Percentiles rank a stretch among this genome's conserved stretches.
These are phyloP conservation scores for Annulohypoxylon nitens DNA, from an alignment of 495 filamentous ascomycete genomes.

Conservation along the genomic window DNA sequence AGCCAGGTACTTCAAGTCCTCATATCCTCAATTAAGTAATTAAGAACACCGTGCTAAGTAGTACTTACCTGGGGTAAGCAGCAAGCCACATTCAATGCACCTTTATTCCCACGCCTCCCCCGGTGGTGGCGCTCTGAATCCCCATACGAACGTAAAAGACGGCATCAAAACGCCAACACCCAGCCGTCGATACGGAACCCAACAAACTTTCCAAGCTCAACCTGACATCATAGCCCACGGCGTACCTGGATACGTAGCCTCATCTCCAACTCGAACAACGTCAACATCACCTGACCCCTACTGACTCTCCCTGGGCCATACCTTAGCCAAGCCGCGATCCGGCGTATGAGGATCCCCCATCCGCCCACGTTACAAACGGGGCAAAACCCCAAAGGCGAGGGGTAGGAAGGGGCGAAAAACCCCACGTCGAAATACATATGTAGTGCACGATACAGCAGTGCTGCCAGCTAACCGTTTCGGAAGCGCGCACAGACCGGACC, in stretches of 20 bases:
- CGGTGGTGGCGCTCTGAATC: background rate
- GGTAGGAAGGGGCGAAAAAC: background rate
- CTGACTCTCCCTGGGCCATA: background rate
- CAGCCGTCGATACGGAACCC: background rate
- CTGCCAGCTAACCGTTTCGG: constrained; percentile 4
- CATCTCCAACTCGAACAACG: background rate
- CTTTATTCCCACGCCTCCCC: too few species aligned
- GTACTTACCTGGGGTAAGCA: too few species aligned
- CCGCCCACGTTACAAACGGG: background rate
- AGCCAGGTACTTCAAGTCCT: too few species aligned
- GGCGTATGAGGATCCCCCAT: background rate
- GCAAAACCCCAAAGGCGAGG: background rate
- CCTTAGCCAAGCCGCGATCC: background rate
- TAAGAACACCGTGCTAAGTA: too few species aligned
- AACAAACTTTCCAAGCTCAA: background rate
- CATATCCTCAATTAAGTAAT: too few species aligned
- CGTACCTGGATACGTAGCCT: background rate
- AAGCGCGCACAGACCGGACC: background rate
- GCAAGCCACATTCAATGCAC: too few species aligned
- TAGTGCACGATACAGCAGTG: background rate
- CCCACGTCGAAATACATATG: background rate
- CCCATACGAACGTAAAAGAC: background rate
- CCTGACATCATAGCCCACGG: background rate
- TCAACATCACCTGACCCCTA: constrained; percentile 1
- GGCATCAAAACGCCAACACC: background rate